These are phyloP conservation scores for Abrus pulchellus DNA, from an alignment of 306 rosid genomes.

Conservation along the genomic window DNA sequence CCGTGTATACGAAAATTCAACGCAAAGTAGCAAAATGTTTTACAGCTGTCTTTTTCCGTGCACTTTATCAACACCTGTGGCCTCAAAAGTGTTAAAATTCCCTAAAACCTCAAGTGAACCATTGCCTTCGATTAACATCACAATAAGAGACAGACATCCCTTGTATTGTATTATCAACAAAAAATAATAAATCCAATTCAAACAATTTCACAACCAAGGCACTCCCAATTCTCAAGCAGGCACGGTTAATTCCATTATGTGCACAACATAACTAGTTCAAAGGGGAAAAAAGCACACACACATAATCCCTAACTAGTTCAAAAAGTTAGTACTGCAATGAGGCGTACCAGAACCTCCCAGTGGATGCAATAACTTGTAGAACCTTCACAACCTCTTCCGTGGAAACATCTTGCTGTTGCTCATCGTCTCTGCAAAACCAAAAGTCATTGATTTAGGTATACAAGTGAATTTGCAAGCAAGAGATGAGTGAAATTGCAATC, in stretches of 20 bases:
- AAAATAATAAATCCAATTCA: constrained; percentile 14
- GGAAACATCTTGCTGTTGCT: constrained; percentile 41
- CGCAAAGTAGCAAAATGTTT: background rate
- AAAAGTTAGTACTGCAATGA: background rate
- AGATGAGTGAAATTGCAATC: constrained; percentile 11
- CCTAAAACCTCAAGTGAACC: background rate
- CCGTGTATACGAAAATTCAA: background rate
- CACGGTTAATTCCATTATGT: background rate
- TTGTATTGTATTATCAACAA: background rate
- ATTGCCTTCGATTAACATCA: background rate
- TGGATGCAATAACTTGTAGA: constrained; percentile 57
- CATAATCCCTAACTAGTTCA: constrained; percentile 2
- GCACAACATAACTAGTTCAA: constrained; percentile 2
- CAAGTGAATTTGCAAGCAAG: background rate
- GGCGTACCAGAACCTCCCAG: constrained; percentile 55
- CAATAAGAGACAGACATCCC: background rate
- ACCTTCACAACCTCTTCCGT: constrained; percentile 45
- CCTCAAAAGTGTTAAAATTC: background rate
- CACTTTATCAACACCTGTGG: background rate
- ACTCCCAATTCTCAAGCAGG: background rate
- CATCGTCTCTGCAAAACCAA: constrained; percentile 38
- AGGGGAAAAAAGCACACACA: background rate
- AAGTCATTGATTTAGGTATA: background rate
- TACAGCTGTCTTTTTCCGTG: background rate
- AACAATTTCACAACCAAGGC: constrained; percentile 19